Percentiles rank a stretch among this genome's conserved stretches.
These are phyloP conservation scores for Boletus reticuloceps DNA, from an alignment of 768 basidiomycete genomes.

Conservation along the genomic window DNA sequence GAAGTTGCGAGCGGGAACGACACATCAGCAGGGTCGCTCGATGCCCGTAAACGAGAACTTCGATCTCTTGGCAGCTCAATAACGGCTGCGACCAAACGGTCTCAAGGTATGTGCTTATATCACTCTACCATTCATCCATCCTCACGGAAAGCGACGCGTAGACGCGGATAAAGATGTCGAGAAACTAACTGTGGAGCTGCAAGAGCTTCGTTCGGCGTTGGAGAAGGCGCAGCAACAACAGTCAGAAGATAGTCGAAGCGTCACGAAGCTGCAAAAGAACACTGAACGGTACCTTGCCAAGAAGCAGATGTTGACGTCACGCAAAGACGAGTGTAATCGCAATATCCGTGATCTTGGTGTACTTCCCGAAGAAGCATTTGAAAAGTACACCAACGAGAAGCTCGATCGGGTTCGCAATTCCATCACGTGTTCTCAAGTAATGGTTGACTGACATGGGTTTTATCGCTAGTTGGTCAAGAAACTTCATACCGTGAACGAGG, in stretches of 20 bases:
- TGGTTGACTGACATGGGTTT: background rate
- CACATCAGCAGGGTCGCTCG: constrained; percentile 63
- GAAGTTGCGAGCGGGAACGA: constrained; percentile 56
- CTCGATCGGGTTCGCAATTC: constrained; percentile 72
- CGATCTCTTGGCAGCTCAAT: constrained; percentile 65
- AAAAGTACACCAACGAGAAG: constrained; percentile 87
- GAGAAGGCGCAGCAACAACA: constrained; percentile 83
- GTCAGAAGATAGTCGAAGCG: constrained; percentile 78
- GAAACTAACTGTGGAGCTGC: constrained; percentile 55
- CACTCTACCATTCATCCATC: too few species aligned
- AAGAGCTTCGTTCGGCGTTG: constrained; percentile 60
- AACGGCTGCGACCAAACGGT: constrained; percentile 55
- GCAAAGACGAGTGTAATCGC: constrained; percentile 93
- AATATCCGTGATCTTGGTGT: constrained; percentile 97
- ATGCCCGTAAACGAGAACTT: constrained; percentile 68
- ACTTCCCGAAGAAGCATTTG: constrained; percentile 94
- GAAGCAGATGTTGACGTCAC: constrained; percentile 74
- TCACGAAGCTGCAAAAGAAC: constrained; percentile 91
- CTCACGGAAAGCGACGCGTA: constrained; percentile 24
- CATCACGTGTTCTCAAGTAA: background rate
- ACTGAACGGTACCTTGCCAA: constrained; percentile 94
- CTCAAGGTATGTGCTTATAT: constrained; percentile 46
- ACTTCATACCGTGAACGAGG: constrained; percentile 89
- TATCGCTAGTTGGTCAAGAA: constrained; percentile 78
- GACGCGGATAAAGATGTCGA: constrained; percentile 76